These are phyloP conservation scores for Staphylotrichum tortipilum DNA, from an alignment of 495 filamentous ascomycete genomes.

Conservation along the genomic window DNA sequence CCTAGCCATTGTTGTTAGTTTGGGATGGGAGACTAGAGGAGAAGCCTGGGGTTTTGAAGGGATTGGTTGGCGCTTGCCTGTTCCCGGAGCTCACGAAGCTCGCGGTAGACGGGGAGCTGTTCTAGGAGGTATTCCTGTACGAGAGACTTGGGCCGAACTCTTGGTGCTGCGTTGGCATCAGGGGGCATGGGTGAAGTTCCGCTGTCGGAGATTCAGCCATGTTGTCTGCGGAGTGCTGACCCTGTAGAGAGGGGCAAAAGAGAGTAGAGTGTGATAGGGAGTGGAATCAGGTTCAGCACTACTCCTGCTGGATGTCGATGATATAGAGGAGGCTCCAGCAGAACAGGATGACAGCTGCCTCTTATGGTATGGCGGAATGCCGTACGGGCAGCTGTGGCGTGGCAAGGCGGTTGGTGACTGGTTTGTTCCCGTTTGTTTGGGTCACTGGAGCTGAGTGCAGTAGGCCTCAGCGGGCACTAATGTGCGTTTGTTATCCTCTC, in stretches of 20 bases:
- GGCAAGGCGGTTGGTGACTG: not conserved
- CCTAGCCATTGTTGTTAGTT: not conserved
- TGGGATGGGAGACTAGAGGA: not conserved
- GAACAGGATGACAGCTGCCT: not conserved
- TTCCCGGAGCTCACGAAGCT: not conserved
- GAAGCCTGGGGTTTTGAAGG: not conserved
- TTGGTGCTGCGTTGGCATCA: not conserved
- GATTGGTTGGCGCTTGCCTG: not conserved
- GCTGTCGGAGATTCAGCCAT: not conserved
- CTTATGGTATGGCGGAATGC: not conserved
- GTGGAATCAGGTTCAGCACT: not conserved
- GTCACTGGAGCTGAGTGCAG: not conserved
- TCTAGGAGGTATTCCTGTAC: not conserved
- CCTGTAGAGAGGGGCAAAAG: not conserved
- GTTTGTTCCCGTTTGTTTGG: not conserved
- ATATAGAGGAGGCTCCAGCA: not conserved
- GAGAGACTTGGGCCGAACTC: not conserved
- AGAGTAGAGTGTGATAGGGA: not conserved
- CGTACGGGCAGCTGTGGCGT: not conserved
- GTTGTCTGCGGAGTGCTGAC: not conserved
- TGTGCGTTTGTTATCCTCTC: not conserved
- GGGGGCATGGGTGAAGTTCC: not conserved
- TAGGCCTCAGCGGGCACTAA: not conserved
- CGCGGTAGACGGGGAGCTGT: not conserved
- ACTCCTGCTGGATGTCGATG: not conserved